A percentile compares a stretch with the other conserved stretches of the same genome.
phyloP scores from a whole-genome alignment of 176 grass and related monocot species.

The Oryza coarctata region DNA sequence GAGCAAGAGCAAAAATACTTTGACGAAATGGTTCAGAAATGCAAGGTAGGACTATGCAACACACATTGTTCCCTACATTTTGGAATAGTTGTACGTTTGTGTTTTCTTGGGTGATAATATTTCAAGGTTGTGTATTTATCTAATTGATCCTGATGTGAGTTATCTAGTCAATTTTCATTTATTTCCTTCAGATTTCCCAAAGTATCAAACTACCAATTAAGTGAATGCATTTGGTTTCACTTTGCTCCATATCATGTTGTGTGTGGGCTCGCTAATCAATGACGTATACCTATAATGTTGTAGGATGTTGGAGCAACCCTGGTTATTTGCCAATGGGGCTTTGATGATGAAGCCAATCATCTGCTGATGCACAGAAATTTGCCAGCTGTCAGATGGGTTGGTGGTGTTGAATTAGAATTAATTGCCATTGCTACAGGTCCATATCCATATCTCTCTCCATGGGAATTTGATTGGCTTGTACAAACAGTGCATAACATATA shows the following conservation, averaged over 20 bases:
- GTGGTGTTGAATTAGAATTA: conserved; percentile 97
- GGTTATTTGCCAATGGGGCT: conserved; percentile 99
- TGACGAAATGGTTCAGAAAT: conserved; percentile 98
- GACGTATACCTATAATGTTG: background rate
- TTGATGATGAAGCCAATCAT: conserved; percentile 99
- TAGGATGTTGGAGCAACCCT: conserved; percentile 96
- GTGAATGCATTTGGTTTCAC: background rate
- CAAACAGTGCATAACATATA: conserved; percentile 10
- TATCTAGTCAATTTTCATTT: background rate
- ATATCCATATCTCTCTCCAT: background rate
- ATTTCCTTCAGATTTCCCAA: background rate
- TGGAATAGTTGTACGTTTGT: background rate
- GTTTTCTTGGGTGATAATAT: background rate
- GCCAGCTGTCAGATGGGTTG: conserved; percentile 99
- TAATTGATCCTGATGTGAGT: background rate
- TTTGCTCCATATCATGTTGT: background rate
- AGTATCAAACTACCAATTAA: background rate
- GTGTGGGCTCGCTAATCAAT: background rate
- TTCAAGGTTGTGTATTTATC: conserved; percentile 6
- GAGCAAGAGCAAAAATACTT: conserved; percentile 90
- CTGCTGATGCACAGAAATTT: conserved; percentile 84
- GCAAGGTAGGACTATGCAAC: conserved; percentile 60
- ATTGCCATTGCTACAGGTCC: conserved; percentile 96
- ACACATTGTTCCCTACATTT: background rate
- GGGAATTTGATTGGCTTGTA: background rate